A percentile compares a stretch with the other conserved stretches of the same genome.
Conservation (phyloP, 2,329 filamentous ascomycete genomes). For the Ilyonectria mors-panacis region DNA sequence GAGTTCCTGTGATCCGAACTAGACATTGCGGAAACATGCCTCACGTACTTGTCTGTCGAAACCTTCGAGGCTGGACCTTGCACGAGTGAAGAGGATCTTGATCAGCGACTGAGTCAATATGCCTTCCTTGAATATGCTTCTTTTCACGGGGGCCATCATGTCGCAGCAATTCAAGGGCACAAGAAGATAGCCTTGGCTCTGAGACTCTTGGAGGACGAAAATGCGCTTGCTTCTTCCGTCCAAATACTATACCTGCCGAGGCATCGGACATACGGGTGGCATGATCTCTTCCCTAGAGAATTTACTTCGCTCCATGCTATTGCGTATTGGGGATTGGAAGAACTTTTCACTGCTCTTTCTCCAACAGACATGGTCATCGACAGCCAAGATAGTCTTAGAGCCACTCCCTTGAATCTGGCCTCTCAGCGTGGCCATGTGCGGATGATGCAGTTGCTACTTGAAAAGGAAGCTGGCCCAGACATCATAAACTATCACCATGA, state of each 20-base stretch:
- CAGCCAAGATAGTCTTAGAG: slow-evolving; percentile 24
- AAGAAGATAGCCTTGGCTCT: not conserved
- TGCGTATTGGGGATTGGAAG: slow-evolving; percentile 32
- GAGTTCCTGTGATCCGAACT: slow-evolving; percentile 17
- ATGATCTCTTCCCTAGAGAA: slow-evolving; percentile 24
- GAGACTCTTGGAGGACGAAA: slow-evolving; percentile 1
- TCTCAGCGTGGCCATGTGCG: slow-evolving; percentile 11
- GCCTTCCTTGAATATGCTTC: slow-evolving; percentile 27
- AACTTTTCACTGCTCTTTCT: slow-evolving; percentile 1
- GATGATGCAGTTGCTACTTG: slow-evolving; percentile 11
- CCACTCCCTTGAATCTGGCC: slow-evolving; percentile 20
- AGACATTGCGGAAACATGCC: slow-evolving; percentile 22
- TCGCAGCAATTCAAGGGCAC: slow-evolving; percentile 2
- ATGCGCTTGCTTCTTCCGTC: slow-evolving; percentile 19
- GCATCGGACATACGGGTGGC: slow-evolving; percentile 18
- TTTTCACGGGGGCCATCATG: slow-evolving; percentile 22
- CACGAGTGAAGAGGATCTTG: slow-evolving; percentile 8
- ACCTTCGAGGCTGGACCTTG: slow-evolving; percentile 22
- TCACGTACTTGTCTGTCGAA: slow-evolving; percentile 29
- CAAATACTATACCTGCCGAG: slow-evolving; percentile 27
- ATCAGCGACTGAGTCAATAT: slow-evolving; percentile 22
- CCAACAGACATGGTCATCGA: slow-evolving; percentile 5
- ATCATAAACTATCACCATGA: slow-evolving; percentile 19
- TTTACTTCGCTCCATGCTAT: slow-evolving; percentile 30
- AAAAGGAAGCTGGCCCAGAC: slow-evolving; percentile 12